Evolutionary conservation across 2,329 filamentous ascomycete genomes (phyloP), one percentile per base, ranked within the genome.

Genomic region (Harringtonia lauricola): DNA sequence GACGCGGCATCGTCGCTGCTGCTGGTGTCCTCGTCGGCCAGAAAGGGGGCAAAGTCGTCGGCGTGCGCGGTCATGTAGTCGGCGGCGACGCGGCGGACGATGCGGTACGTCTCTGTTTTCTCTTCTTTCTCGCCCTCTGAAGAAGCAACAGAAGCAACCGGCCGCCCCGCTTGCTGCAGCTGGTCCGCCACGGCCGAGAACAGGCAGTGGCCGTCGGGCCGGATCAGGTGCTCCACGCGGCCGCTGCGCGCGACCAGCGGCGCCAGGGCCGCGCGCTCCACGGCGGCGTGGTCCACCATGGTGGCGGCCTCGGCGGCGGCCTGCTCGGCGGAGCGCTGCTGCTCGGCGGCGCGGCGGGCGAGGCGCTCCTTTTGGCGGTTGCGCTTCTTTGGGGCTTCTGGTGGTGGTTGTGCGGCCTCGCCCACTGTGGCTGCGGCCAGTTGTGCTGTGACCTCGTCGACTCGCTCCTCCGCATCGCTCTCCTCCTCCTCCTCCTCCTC

Each of bases 171-270:
- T 43, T 72, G 67, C 43, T 64, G 65, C 42, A 95, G 70, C 63
- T 95, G 88, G 59, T 92, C 86, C 22, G 90, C 89, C 41, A 96
- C 74, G 0, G 92, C 88, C 15, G 87, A 84, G 64, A 96, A 98
- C 15, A 98, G 68, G 59, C 92, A 98, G 64, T 98, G 92, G 0
- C 92, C 92, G 62, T 98, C 90, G 0, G 92, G 87, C 33, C 75
- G 75, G 45, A 98, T 88, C 46, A 86, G 79, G 54, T 84, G 75
- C 66, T 95, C 86, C 18, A 67, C 68, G 15, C 96, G 71, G 1
- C 70, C 70, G 45, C 82, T 66, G 36, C 70, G 66, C 43, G 68
- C 64, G 59, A 95, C 83, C 34, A 76, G 74, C 24, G 67, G 66
- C 45, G 75, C 68, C 79, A 98, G 89, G 38, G 74, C 72, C 41